Evolutionary conservation across 2,329 filamentous ascomycete genomes (phyloP).

Genomic region (Ascochyta rabiei): DNA sequence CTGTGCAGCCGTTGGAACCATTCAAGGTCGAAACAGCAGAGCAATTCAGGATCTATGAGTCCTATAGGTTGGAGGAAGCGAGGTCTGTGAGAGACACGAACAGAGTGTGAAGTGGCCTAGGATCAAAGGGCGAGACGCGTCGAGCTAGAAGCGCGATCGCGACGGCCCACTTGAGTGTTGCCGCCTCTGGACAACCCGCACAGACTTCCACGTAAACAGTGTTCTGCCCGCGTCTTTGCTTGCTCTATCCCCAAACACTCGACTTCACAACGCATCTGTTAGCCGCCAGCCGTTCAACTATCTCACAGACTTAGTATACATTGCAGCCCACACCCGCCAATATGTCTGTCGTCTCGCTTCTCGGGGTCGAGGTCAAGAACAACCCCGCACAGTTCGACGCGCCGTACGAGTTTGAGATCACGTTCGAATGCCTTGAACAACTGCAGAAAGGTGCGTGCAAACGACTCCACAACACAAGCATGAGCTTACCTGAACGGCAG

Average conservation of each 20-base stretch:
- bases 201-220: constrained; percentile 14
- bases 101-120: not conserved
- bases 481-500: constrained; percentile 55
- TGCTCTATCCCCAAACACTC: constrained; percentile 2
- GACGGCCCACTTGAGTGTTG: not conserved
- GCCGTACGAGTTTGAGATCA: constrained; percentile 97
- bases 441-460: constrained; percentile 79
- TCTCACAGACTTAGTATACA: not conserved
- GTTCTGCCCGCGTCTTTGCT: constrained; percentile 2
- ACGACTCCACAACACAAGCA: not conserved
- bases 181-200: constrained; percentile 14
- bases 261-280: not conserved
- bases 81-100: not conserved
- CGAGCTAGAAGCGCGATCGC: constrained; percentile 10
- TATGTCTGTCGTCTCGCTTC: constrained; percentile 96
- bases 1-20: too few relatives aligned
- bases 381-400: constrained; percentile 94
- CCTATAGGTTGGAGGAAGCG: not conserved
- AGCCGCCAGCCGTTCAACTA: not conserved
- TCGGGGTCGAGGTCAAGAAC: constrained; percentile 95
- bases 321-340: constrained; percentile 41
- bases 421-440: constrained; percentile 94
- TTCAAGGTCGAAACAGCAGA: too few relatives aligned
- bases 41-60: too few relatives aligned
- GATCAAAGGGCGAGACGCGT: constrained; percentile 1